Percentiles rank a stretch among this genome's conserved stretches.
These are phyloP conservation scores for Solanum hybrid DNA, from an alignment of 305 asterid species.

Conservation along the genomic window DNA sequence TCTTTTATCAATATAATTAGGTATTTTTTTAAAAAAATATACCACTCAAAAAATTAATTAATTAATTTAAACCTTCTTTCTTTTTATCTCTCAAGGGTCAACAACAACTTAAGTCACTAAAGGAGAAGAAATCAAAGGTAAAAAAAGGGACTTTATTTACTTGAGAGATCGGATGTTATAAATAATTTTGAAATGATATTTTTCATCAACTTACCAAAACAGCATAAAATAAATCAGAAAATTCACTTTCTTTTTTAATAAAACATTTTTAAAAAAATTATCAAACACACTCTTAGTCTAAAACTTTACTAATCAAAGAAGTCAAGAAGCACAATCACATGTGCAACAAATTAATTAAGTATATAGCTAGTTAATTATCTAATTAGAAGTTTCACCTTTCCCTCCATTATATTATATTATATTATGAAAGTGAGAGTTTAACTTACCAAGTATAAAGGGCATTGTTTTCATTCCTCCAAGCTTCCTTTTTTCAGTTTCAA, in stretches of 20 bases:
- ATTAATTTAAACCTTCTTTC: not conserved
- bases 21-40: too few relatives aligned
- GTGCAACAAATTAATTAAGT: not conserved
- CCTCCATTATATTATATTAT: not conserved
- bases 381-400: not conserved
- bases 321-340: not conserved
- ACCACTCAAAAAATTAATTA: not conserved
- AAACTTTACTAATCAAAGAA: not conserved
- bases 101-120: not conserved
- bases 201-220: not conserved
- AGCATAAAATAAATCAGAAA: not conserved
- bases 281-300: not conserved
- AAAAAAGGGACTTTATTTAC: not conserved
- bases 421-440: not conserved
- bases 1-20: too few relatives aligned
- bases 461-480: not conserved
- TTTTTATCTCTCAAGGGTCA: not conserved
- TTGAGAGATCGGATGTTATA: too few relatives aligned
- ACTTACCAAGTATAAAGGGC: not conserved
- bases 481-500: not conserved
- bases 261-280: not conserved
- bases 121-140: not conserved
- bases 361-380: not conserved
- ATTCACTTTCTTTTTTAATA: not conserved
- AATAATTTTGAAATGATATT: not conserved